These are phyloP conservation scores for Diutina catenulata DNA, from an alignment of 1,139 yeast genomes.

Conservation along the genomic window DNA sequence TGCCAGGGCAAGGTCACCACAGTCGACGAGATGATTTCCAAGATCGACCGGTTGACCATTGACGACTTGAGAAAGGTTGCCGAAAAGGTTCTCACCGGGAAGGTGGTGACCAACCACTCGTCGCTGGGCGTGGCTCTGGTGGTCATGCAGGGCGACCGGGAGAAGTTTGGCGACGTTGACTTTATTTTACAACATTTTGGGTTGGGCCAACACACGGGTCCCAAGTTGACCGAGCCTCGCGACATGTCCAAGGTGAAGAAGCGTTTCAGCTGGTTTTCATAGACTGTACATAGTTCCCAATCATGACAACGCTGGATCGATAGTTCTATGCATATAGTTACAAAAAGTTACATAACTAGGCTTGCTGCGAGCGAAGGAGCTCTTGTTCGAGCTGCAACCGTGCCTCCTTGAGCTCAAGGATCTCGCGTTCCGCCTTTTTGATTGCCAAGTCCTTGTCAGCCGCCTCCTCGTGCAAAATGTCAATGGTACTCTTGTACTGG, in stretches of 20 bases:
- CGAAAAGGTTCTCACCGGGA: conserved; percentile 61
- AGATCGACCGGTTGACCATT: conserved; percentile 57
- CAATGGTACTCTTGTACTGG: conserved; percentile 24
- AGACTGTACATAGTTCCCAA: too few species aligned
- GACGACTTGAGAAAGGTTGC: conserved; percentile 68
- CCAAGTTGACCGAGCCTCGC: conserved; percentile 19
- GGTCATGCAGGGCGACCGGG: conserved; percentile 83
- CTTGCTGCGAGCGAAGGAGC: neutral
- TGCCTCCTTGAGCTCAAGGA: conserved; percentile 18
- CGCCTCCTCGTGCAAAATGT: conserved; percentile 24
- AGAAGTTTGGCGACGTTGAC: conserved; percentile 73
- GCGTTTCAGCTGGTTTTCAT: too few species aligned
- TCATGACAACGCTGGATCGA: too few species aligned
- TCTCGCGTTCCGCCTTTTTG: conserved; percentile 25
- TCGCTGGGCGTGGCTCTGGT: conserved; percentile 65
- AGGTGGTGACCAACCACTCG: conserved; percentile 32
- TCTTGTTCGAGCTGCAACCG: neutral
- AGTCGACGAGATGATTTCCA: conserved; percentile 70
- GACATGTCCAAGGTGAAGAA: too few species aligned
- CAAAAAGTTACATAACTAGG: too few species aligned
- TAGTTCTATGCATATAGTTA: too few species aligned
- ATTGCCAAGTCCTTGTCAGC: conserved; percentile 30
- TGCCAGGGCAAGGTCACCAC: conserved; percentile 71
- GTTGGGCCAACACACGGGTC: conserved; percentile 37
- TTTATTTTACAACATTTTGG: conserved; percentile 60